Evolutionary conservation across 306 rosid genomes (phyloP), one percentile per base, ranked within the genome.

Genomic region (Dryas alaskensis): DNA sequence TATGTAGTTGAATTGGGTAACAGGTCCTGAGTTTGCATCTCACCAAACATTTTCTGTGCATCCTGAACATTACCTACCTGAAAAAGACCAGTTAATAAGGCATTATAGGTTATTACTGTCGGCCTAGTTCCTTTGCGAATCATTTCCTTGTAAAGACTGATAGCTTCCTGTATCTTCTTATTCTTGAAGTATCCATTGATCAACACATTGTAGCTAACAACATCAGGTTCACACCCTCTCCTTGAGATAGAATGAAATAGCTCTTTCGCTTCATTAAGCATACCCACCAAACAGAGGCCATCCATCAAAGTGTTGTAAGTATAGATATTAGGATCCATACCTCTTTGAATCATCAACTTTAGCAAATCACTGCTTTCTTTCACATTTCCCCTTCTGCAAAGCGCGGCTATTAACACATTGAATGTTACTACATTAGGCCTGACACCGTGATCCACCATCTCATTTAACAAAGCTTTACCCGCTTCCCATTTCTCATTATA

Each of bases 371-470:
- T 66, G 9, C 86, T 77, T 70, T 87, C 84, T 10, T 51, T 50
- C 72, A 82, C 4, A 73, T 77, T 75, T 7, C 88, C 85, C 74
- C 59, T 67, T 79, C 79, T 84, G 64, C 81, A 83, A 69, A 80
- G 73, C 44, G 12, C 67, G 12, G 67, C 75, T 47, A 87, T 73
- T 40, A 74, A 66, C 70, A 78, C 79, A 67, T 70, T 87, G 43
- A 78, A 84, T 3, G 83, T 84, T 61, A 84, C 75, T 51, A 70
- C 49, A 67, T 82, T 75, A 49, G 88, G 88, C 57, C 6, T 77
- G 65, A 87, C 71, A n/a, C 88, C 91, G 27, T 59, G 84, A 70
- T 82, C 81, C 10, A 80, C 76, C 89, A 87, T 84, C 78, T 87
- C 84, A 73, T 49, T 46, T 2, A 80, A 78, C 82, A 80, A n/a